Conservation (phyloP, 208 protist genomes). For the Lotmaria passim region DNA sequence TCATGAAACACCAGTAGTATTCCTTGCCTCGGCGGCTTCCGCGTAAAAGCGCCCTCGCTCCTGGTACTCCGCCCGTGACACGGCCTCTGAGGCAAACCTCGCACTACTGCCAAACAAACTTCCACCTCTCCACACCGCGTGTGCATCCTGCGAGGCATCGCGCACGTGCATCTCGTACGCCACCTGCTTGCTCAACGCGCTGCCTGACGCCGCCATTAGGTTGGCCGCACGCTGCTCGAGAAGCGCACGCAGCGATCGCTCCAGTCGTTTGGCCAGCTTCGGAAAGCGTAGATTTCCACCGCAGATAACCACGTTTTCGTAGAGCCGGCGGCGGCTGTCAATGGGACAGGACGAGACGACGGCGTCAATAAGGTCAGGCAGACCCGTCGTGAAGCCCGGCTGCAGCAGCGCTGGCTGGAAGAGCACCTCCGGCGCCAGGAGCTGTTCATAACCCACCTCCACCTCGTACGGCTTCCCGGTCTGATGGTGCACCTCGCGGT, state of each 20-base stretch:
- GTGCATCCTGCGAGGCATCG: slow-evolving; percentile 84
- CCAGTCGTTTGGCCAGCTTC: slow-evolving; percentile 84
- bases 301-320: slow-evolving; percentile 98
- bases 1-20: too few species aligned
- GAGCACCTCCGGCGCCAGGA: slow-evolving; percentile 98
- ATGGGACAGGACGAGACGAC: slow-evolving; percentile 97
- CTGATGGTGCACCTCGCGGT: slow-evolving; percentile 83
- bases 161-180: slow-evolving; percentile 96
- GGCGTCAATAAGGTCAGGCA: slow-evolving; percentile 94
- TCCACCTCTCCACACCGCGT: slow-evolving; percentile 97
- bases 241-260: slow-evolving; percentile 30
- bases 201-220: slow-evolving; percentile 25
- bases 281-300: slow-evolving; percentile 98
- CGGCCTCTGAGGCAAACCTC: slow-evolving; percentile 91
- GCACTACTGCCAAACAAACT: slow-evolving; percentile 91
- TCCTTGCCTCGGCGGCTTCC: neutral
- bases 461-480: slow-evolving; percentile 56
- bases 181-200: slow-evolving; percentile 27
- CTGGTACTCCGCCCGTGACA: slow-evolving; percentile 97
- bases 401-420: slow-evolving; percentile 98
- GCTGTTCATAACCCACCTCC: slow-evolving; percentile 98
- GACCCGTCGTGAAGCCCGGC: slow-evolving; percentile 68
- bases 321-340: slow-evolving; percentile 95
- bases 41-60: slow-evolving; percentile 80
- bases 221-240: slow-evolving; percentile 36